Percentiles rank a stretch among this genome's conserved stretches.
These are phyloP conservation scores for Phytophthora kernoviae DNA, from an alignment of 352 stramenopile species.

Conservation along the genomic window DNA sequence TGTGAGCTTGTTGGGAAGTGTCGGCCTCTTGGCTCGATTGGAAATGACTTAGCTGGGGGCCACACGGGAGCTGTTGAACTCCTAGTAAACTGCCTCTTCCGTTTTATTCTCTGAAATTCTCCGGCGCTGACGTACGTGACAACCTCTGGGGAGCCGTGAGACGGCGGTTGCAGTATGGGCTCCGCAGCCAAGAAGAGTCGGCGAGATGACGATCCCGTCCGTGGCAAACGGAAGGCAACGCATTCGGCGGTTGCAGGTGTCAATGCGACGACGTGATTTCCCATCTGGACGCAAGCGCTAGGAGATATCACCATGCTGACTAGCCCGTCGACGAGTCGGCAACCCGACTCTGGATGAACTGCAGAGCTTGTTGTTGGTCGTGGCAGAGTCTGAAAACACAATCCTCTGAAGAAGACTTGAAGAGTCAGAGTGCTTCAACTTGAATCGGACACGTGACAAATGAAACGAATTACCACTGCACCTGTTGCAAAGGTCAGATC, in stretches of 20 bases:
- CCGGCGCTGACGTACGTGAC: conserved; percentile 29
- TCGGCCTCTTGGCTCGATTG: conserved; percentile 14
- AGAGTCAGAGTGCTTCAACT: not conserved
- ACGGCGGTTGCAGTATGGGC: conserved; percentile 7
- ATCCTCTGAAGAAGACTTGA: not conserved
- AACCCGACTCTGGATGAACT: conserved; percentile 5
- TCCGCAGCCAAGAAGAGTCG: not conserved
- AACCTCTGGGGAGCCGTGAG: conserved; percentile 18
- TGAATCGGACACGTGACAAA: no score
- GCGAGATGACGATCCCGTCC: conserved; percentile 29
- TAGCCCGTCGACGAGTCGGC: not conserved
- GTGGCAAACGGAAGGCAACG: not conserved
- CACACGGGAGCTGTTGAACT: no score
- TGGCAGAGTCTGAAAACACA: not conserved
- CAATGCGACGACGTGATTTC: conserved; percentile 19
- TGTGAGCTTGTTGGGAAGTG: not conserved
- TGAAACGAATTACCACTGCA: no score
- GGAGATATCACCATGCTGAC: not conserved
- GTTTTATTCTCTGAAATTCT: conserved; percentile 3
- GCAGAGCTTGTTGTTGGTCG: not conserved
- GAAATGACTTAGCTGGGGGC: conserved; percentile 7
- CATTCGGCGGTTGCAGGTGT: not conserved
- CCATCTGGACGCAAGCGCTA: not conserved
- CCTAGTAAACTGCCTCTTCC: conserved; percentile 11
- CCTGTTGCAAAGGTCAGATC: no score